Evolutionary conservation across 768 basidiomycete genomes (phyloP).

Genomic region (Mycena venus): DNA sequence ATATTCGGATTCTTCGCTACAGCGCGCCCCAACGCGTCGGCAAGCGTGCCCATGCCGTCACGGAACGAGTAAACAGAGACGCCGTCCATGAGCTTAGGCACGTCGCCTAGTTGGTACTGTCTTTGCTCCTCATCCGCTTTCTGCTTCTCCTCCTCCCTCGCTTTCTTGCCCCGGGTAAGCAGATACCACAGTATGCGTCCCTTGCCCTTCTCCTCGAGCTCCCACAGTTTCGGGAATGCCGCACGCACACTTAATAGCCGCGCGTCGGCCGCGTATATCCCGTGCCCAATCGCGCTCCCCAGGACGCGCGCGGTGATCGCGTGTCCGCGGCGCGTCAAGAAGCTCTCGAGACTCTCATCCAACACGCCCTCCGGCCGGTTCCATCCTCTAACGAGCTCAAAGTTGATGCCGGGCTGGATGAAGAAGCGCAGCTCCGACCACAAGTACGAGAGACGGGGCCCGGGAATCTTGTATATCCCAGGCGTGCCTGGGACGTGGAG

Average conservation of each 20-base stretch:
- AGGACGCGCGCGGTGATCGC: constrained; percentile 78
- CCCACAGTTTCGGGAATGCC: constrained; percentile 82
- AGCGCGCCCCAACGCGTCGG: constrained; percentile 63
- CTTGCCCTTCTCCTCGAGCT: constrained; percentile 72
- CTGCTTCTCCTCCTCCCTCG: constrained; percentile 20
- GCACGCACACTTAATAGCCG: constrained; percentile 79
- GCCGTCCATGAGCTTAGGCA: constrained; percentile 62
- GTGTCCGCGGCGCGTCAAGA: constrained; percentile 83
- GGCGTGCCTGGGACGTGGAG: constrained; percentile 66
- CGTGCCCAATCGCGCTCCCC: constrained; percentile 88
- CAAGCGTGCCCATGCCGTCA: constrained; percentile 81
- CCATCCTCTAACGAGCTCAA: constrained; percentile 67
- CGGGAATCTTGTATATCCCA: constrained; percentile 68
- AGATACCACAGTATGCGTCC: constrained; percentile 81
- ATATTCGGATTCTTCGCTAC: constrained; percentile 70
- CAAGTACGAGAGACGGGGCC: constrained; percentile 53
- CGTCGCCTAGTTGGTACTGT: constrained; percentile 64
- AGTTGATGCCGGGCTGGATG: constrained; percentile 67
- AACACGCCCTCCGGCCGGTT: constrained; percentile 55
- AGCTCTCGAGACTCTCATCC: constrained; percentile 88
- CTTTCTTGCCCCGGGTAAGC: constrained; percentile 43
- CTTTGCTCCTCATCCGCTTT: constrained; percentile 34
- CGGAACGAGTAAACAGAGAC: constrained; percentile 86
- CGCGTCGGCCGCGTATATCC: constrained; percentile 93
- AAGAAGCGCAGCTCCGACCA: constrained; percentile 53